These are phyloP conservation scores for Lumnitzera littorea DNA, from an alignment of 345 rosid species.

Conservation along the genomic window DNA sequence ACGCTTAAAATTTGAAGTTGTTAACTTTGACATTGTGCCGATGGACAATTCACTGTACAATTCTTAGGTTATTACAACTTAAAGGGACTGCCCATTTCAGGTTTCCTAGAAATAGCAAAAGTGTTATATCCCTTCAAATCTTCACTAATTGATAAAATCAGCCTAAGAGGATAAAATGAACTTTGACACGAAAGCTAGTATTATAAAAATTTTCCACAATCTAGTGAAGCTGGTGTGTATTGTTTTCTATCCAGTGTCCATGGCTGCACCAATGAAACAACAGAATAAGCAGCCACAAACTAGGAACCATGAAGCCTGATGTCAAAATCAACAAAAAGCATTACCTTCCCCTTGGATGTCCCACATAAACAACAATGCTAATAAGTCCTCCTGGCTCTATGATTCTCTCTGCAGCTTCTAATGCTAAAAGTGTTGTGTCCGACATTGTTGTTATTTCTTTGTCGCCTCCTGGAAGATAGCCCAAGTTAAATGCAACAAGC, in stretches of 20 bases:
- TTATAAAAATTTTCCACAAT: no score
- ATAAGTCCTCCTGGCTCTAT: constrained; percentile 66
- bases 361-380: constrained; percentile 71
- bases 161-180: no score
- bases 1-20: no score
- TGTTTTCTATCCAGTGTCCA: no score
- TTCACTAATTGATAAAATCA: no score
- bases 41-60: not conserved
- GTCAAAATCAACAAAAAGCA: not conserved
- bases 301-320: not conserved
- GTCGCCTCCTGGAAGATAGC: constrained; percentile 90
- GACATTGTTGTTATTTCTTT: constrained; percentile 52
- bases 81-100: not conserved
- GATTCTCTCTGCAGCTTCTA: constrained; percentile 61
- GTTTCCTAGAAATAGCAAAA: no score
- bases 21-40: no score
- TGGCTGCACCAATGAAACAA: not conserved
- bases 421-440: constrained; percentile 51
- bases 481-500: constrained; percentile 87
- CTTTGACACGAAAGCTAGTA: no score
- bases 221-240: no score
- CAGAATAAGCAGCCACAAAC: no score
- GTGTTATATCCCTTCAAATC: no score
- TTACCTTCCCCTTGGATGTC: constrained; percentile 90
- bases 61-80: not conserved